Evolutionary conservation across 257 asterid genomes (phyloP), one percentile per base, ranked within the genome.

Genomic region (Jacaranda mimosifolia): DNA sequence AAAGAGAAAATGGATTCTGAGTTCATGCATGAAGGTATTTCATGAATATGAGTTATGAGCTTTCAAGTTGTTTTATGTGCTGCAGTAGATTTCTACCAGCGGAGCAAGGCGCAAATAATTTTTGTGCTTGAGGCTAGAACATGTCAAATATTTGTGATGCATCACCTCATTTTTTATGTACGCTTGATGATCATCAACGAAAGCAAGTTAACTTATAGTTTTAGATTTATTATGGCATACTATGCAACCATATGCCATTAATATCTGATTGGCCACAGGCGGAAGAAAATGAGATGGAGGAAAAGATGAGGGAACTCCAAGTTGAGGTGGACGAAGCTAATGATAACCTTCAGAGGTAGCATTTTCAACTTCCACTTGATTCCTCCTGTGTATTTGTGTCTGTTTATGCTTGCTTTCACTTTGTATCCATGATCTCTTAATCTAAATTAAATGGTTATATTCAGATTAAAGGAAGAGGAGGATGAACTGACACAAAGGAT

Each of bases 271-370:
- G 80, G 48, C 76, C 83, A 60, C 79, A 94, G 99, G 97, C 93
- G 62, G 99, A 93, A 85, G 96, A 90, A 73, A 86, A 53, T 76
- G 96, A 89, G 85, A 83, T 90, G 88, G 91, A 87, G 85, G 88
- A 82, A 82, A 91, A 69, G 77, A 68, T 88, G 21, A 84, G 75
- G 83, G 86, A 82, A 77, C 90, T 96, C 79, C 94, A 91, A 84
- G 80, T 53, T 72, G 89, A 86, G 77, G 79, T 91, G 63, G 86
- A 85, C 18, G 83, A 87, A 72, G 93, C 85, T 60, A 76, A 81
- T 52, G 77, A 15, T 72, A 65, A 72, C 67, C 63, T 70, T 81
- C 88, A 78, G 73, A 95, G 98, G 99, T 94, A 80, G 74, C 81
- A 60, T 68, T 71, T 74, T n/a, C 21, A 58, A 52, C 38, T 48